Conservation (phyloP, 305 asterid species). For the Fraxinus paxiana region DNA sequence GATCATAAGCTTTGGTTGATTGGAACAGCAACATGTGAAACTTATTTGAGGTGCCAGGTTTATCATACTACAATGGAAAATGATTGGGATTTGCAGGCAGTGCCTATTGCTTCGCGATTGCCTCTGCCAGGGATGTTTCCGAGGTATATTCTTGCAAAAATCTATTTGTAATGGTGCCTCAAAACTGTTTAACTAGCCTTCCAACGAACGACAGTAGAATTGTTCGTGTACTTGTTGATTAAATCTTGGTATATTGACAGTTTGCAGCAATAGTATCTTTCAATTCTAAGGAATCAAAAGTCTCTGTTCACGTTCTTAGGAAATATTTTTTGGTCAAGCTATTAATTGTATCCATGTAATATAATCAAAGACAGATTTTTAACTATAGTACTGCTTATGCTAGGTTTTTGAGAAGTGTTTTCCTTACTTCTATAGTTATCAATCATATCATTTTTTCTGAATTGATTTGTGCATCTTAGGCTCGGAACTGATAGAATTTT, state of each 20-base stretch:
- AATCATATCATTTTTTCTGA: not conserved
- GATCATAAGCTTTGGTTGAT: constrained; percentile 59
- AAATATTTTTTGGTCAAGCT: not conserved
- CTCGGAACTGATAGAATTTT: constrained; percentile 51
- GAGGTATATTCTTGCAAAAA: constrained; percentile 40
- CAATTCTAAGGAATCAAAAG: not conserved
- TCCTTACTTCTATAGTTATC: not conserved
- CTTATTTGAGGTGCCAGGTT: constrained; percentile 88
- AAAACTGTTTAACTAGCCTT: not conserved
- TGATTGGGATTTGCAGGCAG: constrained; percentile 93
- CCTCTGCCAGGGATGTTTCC: constrained; percentile 67
- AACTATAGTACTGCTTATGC: not conserved
- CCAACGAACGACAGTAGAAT: not conserved
- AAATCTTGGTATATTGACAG: not conserved
- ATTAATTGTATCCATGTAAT: not conserved
- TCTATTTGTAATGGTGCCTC: not conserved
- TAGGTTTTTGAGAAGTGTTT: not conserved
- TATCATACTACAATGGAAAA: constrained; percentile 85
- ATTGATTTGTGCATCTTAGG: constrained; percentile 32
- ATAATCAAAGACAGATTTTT: not conserved
- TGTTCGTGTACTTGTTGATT: not conserved
- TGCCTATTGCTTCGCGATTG: constrained; percentile 74
- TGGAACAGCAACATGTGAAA: constrained; percentile 88
- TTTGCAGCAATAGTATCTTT: not conserved
- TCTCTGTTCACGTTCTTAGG: not conserved